Percentiles rank a stretch among this genome's conserved stretches.
Conservation (phyloP, 2,329 filamentous ascomycete species). For the Falciphora oryzae region DNA sequence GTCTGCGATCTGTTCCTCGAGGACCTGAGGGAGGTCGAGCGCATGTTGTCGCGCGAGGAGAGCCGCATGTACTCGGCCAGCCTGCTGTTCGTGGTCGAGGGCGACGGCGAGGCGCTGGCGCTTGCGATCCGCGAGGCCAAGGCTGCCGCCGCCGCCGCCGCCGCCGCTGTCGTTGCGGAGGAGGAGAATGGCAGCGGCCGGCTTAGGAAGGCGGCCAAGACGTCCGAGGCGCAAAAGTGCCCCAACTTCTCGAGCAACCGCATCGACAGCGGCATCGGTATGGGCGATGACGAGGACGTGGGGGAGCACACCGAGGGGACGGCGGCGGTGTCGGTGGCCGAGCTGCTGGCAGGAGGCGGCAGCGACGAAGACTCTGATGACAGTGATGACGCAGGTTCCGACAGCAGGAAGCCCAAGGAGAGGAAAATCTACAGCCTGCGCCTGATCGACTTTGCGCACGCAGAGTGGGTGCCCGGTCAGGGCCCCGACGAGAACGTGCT, state of each 20-base stretch:
- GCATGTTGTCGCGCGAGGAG: conserved; percentile 49
- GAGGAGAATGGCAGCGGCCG: conserved; percentile 12
- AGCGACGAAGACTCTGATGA: conserved; percentile 21
- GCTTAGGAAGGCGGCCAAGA: conserved; percentile 15
- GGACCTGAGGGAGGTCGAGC: conserved; percentile 47
- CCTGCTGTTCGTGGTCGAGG: conserved; percentile 59
- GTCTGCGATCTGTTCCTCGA: conserved; percentile 48
- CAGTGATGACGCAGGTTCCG: conserved; percentile 30
- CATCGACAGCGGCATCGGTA: conserved; percentile 50
- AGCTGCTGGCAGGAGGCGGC: conserved; percentile 13
- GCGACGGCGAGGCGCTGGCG: conserved; percentile 50
- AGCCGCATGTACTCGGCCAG: conserved; percentile 60
- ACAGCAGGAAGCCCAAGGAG: conserved; percentile 33
- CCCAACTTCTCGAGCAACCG: conserved; percentile 25
- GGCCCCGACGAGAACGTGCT: conserved; percentile 84
- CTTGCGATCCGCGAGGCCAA: conserved; percentile 50
- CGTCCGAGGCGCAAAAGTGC: not conserved
- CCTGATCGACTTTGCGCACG: conserved; percentile 96
- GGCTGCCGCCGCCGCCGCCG: conserved; percentile 30
- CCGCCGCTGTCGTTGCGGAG: conserved; percentile 10
- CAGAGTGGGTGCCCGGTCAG: conserved; percentile 71
- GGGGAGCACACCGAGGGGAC: not conserved
- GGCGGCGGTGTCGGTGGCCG: not conserved
- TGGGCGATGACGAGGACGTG: conserved; percentile 34
- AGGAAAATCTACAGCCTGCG: conserved; percentile 68